Evolutionary conservation across 2,329 filamentous ascomycete species (phyloP).

Genomic region (Hypoxylon sp.): DNA sequence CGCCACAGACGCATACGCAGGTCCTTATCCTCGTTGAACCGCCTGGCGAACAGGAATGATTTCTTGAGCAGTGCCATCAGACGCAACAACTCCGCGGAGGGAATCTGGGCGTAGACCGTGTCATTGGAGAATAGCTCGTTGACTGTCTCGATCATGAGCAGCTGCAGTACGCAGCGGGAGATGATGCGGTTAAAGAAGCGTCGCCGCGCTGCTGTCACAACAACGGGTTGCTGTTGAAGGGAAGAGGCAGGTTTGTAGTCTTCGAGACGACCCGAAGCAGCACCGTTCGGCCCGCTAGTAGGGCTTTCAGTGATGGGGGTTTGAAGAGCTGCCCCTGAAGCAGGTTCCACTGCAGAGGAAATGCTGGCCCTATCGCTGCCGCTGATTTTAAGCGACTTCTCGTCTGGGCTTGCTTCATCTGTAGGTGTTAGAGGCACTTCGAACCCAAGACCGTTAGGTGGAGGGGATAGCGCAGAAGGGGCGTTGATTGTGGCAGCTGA

Average conservation of each 20-base stretch:
- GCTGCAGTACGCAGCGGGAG: conserved; percentile 94
- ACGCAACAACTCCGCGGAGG: conserved; percentile 85
- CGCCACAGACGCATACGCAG: conserved; percentile 93
- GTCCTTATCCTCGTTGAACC: conserved; percentile 98
- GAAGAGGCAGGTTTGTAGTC: conserved; percentile 84
- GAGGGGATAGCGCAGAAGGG: conserved; percentile 59
- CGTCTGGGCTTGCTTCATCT: conserved; percentile 53
- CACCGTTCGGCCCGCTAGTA: conserved; percentile 35
- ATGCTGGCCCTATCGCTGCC: conserved; percentile 56
- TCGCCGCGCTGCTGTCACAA: conserved; percentile 90
- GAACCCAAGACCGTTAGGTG: conserved; percentile 63
- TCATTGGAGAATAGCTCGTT: conserved; percentile 99
- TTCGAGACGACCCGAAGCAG: conserved; percentile 68
- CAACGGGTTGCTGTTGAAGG: conserved; percentile 85
- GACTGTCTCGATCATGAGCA: conserved; percentile 99
- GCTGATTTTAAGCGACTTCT: conserved; percentile 69
- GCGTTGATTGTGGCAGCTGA: conserved; percentile 74
- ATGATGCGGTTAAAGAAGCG: conserved; percentile 99
- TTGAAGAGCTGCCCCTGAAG: conserved; percentile 33
- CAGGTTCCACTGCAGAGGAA: conserved; percentile 47
- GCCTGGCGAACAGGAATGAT: conserved; percentile 94
- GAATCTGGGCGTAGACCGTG: conserved; percentile 91
- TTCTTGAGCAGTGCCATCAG: conserved; percentile 96
- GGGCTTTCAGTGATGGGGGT: conserved; percentile 37
- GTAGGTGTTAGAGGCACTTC: conserved; percentile 54